Evolutionary conservation across 306 rosid species (phyloP), one percentile per base, ranked within the genome.

Genomic region (Betula pendula): DNA sequence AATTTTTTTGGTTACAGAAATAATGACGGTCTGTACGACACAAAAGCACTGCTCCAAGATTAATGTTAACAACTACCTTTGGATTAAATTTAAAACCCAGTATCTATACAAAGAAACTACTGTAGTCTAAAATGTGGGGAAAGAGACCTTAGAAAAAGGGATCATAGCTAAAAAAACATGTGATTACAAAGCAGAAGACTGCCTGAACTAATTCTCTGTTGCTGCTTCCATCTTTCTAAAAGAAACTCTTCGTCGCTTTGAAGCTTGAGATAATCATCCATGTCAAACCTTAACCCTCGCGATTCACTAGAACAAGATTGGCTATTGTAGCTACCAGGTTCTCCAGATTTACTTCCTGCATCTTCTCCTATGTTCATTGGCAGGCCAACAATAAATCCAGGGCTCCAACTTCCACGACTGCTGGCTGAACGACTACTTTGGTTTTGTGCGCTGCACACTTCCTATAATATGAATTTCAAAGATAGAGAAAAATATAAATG

Each of bases 391-490:
- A 77, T 19, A 50, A 74, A 76, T 68, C 85, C 85, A 1, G 94
- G 96, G 85, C 96, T 91, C 93, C 97, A 96, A 82, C 99, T 96
- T 74, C 99, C 99, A 3, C 77, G 89, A 77, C 98, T 92, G 79
- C 97, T 91, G 49, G 74, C 87, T 19, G 96, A 87, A 56, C 16
- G 79, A 83, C 72, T 88, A 51, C 83, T 71, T 76, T 31, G 89
- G 73, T 86, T 88, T 45, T 78, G 84, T 0, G 73, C 35, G 72
- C 79, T 86, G 38, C 11, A 44, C 47, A 27, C 68, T 69, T 81
- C 96, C 97, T 95, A 70, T 4, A 14, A 79, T 67, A 78, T 19
- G 73, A 56, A 80, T 79, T 69, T 76, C 55, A 38, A 58, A 43
- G 68, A 71, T 3, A 17, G 27, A 70, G 55, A 53, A 15, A 22